Base-by-base conservation (phyloP, 192 early-diverging fungal genomes). In the Umbelopsis vinacea region DNA sequence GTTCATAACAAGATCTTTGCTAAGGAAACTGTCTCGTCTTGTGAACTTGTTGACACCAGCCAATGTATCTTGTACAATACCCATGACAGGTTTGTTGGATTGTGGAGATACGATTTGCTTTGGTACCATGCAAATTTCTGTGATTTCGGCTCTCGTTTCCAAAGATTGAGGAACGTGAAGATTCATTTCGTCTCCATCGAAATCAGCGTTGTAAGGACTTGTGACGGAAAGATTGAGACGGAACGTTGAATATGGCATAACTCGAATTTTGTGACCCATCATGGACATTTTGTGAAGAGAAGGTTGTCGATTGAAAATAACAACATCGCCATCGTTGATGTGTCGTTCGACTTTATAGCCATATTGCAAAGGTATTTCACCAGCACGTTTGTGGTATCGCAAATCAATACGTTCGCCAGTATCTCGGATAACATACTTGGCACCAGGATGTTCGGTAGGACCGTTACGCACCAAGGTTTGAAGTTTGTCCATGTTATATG, bases 131-230 rank as follows among this genome's bases (percentile, higher is more conserved):
- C 96, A 98, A 67, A 99, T 90, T 84, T 98, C 94, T 71, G 87
- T 87, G 60, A 99, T 89, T 82, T 99, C 97, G 19, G 97, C 96
- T 43, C 93, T 91, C 12, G 96, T 95, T 84, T 98, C 95, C 53
- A 96, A 91, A 11, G 96, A 96, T 81, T 98, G 96, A 19, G 97
- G 97, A 19, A 97, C 95, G 79, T 99, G 97, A 86, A 99, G 80
- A 83, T 99, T 99, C 97, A 99, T 99, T 81, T 99, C 97, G 77
- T 99, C 97, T 67, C 97, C 97, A 79, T 99, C 97, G 84, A 99
- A 99, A 88, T 99, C 97, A 50, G 96, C 97, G 73, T 99, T 99
- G 78, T 99, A 99, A 22, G 97, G 97, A 50, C 94, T 91, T 8
- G 96, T 98, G 66, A 97, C 97, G 14, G 96, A 98, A 29, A 99